A percentile compares a stretch with the other conserved stretches of the same genome.
Evolutionary conservation across 108 stramenopile species (phyloP).

Genomic region (Fistulifera pelliculosa): DNA sequence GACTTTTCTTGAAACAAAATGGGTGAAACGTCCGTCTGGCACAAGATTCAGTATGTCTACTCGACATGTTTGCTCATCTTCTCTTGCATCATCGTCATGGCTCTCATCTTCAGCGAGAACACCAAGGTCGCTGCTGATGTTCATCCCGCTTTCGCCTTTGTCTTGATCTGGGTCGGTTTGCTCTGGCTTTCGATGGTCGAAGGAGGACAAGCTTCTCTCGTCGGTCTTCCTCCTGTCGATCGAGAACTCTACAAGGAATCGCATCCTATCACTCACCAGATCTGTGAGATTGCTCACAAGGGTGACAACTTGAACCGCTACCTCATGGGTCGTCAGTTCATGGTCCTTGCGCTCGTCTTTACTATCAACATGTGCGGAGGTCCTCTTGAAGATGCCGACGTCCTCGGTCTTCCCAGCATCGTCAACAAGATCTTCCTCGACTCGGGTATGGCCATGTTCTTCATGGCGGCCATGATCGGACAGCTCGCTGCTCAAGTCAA

Average conservation of each 20-base stretch:
- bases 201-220: constrained; percentile 67
- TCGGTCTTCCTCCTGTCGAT: constrained; percentile 63
- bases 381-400: constrained; percentile 41
- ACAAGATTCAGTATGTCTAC: constrained; percentile 7
- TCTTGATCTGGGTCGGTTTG: constrained; percentile 38
- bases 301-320: constrained; percentile 83
- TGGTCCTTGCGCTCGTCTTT: constrained; percentile 69
- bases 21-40: too few species aligned
- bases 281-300: constrained; percentile 41
- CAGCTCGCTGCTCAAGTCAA: constrained; percentile 57
- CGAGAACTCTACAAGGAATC: constrained; percentile 56
- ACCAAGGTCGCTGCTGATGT: constrained; percentile 45
- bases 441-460: constrained; percentile 41
- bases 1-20: too few species aligned
- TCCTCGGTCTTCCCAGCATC: constrained; percentile 43
- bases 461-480: constrained; percentile 28
- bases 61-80: constrained; percentile 10
- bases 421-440: constrained; percentile 63
- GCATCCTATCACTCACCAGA: constrained; percentile 60
- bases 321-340: constrained; percentile 81
- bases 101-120: constrained; percentile 38
- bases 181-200: constrained; percentile 70
- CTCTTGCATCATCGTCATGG: constrained; percentile 13
- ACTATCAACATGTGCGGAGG: constrained; percentile 58
- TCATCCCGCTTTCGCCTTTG: constrained; percentile 40